These are phyloP conservation scores for Zymoseptoria ardabiliae DNA, from an alignment of 2,329 filamentous ascomycete species.

Conservation along the genomic window DNA sequence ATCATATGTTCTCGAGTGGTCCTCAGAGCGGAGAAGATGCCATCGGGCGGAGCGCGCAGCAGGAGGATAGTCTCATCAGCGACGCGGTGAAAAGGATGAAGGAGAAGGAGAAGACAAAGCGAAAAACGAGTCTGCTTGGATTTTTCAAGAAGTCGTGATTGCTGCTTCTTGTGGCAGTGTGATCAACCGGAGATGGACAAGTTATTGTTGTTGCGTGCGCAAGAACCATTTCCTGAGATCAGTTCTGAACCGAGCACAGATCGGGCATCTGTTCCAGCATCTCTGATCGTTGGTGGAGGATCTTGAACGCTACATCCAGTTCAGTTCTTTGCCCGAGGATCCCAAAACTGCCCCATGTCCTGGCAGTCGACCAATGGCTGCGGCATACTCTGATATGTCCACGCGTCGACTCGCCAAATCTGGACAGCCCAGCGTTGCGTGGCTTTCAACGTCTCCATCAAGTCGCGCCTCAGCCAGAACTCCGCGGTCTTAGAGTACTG, in stretches of 20 bases:
- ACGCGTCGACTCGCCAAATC: conserved; percentile 12
- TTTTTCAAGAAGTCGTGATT: conserved; percentile 17
- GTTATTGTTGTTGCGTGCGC: too few species aligned
- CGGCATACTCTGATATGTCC: conserved; percentile 2
- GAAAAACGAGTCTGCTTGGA: conserved; percentile 14
- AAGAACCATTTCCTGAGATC: background rate
- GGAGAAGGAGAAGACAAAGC: conserved; percentile 13
- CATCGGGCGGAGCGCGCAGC: background rate
- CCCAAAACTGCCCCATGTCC: background rate
- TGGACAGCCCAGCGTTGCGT: conserved; percentile 1
- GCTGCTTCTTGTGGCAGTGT: background rate
- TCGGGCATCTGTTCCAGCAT: background rate
- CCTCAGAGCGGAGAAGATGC: background rate
- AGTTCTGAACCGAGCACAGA: background rate
- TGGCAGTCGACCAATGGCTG: background rate
- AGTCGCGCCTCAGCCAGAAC: conserved; percentile 13
- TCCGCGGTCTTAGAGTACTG: conserved; percentile 1
- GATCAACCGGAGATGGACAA: background rate
- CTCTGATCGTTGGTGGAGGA: background rate
- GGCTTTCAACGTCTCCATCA: conserved; percentile 1
- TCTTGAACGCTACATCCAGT: background rate
- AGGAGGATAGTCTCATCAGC: conserved; percentile 15
- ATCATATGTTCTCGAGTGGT: background rate
- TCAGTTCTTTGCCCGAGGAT: background rate
- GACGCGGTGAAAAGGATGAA: conserved; percentile 24